These are phyloP conservation scores for Penicillium brasilianum DNA, from an alignment of 2,329 filamentous ascomycete species.

Conservation along the genomic window DNA sequence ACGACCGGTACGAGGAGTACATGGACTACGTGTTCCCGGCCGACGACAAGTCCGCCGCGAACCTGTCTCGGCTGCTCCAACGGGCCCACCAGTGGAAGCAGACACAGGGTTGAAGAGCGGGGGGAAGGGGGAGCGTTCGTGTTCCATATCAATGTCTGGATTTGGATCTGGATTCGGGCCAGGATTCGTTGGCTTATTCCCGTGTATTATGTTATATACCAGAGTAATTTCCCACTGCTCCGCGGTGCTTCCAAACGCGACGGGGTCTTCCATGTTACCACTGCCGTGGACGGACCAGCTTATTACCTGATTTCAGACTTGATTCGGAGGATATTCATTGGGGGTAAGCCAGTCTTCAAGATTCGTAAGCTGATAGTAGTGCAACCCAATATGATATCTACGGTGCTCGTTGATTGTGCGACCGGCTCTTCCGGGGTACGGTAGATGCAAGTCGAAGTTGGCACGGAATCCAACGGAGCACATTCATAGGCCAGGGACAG, in stretches of 20 bases:
- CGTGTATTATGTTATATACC: background rate
- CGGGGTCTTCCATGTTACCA: background rate
- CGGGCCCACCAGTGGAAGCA: slow-evolving; percentile 90
- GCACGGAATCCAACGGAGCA: background rate
- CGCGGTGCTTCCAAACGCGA: slow-evolving; percentile 2
- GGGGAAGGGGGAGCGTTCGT: background rate
- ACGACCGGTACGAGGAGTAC: slow-evolving; percentile 95
- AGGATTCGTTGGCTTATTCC: background rate
- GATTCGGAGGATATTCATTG: background rate
- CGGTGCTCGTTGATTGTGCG: background rate
- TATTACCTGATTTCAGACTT: background rate
- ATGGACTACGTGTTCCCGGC: slow-evolving; percentile 97
- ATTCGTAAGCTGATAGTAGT: background rate
- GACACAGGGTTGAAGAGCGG: slow-evolving; percentile 46
- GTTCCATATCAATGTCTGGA: slow-evolving; percentile 1
- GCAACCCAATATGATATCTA: background rate
- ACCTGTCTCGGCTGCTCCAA: slow-evolving; percentile 80
- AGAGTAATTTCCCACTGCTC: slow-evolving; percentile 1
- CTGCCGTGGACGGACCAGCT: background rate
- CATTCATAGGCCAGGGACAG: background rate
- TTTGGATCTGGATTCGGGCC: background rate
- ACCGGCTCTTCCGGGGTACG: background rate
- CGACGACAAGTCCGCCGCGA: slow-evolving; percentile 85
- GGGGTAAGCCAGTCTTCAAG: too few relatives aligned
- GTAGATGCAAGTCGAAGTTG: too few relatives aligned